Conservation (phyloP, 2,329 filamentous ascomycete genomes). For the Sporothrix variecibatus region DNA sequence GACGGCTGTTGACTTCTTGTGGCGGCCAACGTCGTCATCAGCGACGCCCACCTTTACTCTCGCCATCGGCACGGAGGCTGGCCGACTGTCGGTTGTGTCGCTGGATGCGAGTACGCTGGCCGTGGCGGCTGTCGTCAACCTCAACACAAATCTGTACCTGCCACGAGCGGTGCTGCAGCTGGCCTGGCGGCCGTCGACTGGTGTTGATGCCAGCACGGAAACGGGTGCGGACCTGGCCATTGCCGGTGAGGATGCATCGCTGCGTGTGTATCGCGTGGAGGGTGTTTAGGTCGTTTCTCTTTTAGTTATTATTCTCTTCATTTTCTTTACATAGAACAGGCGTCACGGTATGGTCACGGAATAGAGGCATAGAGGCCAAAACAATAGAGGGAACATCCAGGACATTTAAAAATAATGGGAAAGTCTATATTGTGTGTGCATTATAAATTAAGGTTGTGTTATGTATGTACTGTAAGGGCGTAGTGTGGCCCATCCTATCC, state of each 20-base stretch:
- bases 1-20: slow-evolving; percentile 70
- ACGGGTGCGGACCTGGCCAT: slow-evolving; percentile 48
- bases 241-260: slow-evolving; percentile 62
- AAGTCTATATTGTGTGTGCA: slow-evolving; percentile 11
- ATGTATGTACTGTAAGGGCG: neutral
- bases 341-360: neutral
- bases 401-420: neutral
- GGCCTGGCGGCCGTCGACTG: slow-evolving; percentile 59
- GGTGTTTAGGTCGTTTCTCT: slow-evolving; percentile 30
- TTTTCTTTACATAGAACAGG: neutral
- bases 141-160: slow-evolving; percentile 50
- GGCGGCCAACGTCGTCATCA: slow-evolving; percentile 35
- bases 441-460: neutral
- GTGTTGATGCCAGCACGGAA: neutral
- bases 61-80: slow-evolving; percentile 60
- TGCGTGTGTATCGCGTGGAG: slow-evolving; percentile 56
- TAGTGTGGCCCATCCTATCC: neutral
- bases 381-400: neutral
- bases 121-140: slow-evolving; percentile 40
- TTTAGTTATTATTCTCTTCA: neutral
- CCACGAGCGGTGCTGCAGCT: slow-evolving; percentile 68
- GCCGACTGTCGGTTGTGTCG: slow-evolving; percentile 48
- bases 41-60: slow-evolving; percentile 44
- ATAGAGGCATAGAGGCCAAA: neutral
- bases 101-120: slow-evolving; percentile 43